A percentile compares a stretch with the other conserved stretches of the same genome.
Conservation (phyloP, 2,329 filamentous ascomycete species). For the Cytospora mali region DNA sequence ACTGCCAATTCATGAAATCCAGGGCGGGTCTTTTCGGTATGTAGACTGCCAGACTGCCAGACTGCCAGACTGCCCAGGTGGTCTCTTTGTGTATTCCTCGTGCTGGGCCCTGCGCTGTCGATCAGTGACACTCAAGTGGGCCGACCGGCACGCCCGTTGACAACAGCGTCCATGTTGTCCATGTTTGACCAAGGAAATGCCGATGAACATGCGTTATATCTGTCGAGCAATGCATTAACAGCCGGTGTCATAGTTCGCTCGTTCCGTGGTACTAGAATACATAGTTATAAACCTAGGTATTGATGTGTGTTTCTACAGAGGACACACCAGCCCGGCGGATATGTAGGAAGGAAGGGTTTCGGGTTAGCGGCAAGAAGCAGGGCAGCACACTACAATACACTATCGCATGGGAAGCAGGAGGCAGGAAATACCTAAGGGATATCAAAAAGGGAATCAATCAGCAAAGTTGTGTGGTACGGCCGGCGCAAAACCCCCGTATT, state of each 20-base stretch:
- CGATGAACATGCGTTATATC: slow-evolving; percentile 14
- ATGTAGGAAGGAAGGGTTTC: background rate
- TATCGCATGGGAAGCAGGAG: background rate
- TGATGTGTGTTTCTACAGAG: background rate
- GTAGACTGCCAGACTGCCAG: too few species aligned
- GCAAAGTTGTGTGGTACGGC: background rate
- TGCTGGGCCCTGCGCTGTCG: background rate
- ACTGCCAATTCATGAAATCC: background rate
- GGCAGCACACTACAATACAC: background rate
- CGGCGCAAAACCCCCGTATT: background rate
- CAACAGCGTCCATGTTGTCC: background rate
- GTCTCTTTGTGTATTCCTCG: too few species aligned
- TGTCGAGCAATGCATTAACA: background rate
- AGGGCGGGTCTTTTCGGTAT: background rate
- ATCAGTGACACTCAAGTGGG: background rate
- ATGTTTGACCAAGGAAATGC: slow-evolving; percentile 10
- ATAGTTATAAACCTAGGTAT: background rate
- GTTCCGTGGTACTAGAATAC: background rate
- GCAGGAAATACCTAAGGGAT: too few species aligned
- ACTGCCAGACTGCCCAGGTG: too few species aligned
- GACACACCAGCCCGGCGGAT: background rate
- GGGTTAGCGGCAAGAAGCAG: background rate
- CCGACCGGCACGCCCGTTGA: slow-evolving; percentile 1
- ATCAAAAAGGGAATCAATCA: background rate
- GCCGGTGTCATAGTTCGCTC: slow-evolving; percentile 1